Base-by-base conservation (phyloP, 805 yeast genomes). In the Debaryomyces tyrocola region DNA sequence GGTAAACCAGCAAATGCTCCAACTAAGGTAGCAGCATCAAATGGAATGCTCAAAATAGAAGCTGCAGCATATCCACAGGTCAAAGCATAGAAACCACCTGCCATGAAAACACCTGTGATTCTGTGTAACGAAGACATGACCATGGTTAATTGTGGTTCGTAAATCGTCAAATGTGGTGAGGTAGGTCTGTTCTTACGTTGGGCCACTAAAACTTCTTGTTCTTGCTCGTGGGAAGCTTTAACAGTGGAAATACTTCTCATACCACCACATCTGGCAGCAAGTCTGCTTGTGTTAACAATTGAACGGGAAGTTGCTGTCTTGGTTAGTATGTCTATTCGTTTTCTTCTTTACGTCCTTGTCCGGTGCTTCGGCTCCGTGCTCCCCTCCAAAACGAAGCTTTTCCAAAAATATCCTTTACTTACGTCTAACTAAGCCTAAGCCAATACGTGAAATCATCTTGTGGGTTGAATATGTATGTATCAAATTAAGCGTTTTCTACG, bases 141-240 rank as follows among this genome's bases (percentile, higher is more conserved):
- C 87, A 86, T 80, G 20, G 98, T 88, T 54, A 92, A 64, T 74
- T 94, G 97, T 37, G 95, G 95, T 74, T 91, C 78, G 75, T 92
- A 92, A 64, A 94, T 91, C 51, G 83, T 73, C 63, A 92, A 77
- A 67, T 92, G 96, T 46, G 98, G 98, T 27, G 97, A 90, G 12
- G 80, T 70, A 29, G 98, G 98, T 73, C 99, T 85, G 73, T 82
- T 80, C 55, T 76, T 80, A 69, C 99, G 83, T 76, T 92, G 98
- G 44, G 83, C 82, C 46, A 82, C 77, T 51, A 92, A 78, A 46
- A 90, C 76, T 31, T 78, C 79, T 54, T 86, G 79, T 59, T 87
- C 95, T 55, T 82, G 81, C 20, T 72, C 79, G 36, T 76, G 74
- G 31, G 88, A 70, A 41, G 90, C 78, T 55, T 67, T 64, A 41